phyloP scores from a whole-genome alignment of 1,284 basidiomycete genomes.

The Wallemia ichthyophaga region DNA sequence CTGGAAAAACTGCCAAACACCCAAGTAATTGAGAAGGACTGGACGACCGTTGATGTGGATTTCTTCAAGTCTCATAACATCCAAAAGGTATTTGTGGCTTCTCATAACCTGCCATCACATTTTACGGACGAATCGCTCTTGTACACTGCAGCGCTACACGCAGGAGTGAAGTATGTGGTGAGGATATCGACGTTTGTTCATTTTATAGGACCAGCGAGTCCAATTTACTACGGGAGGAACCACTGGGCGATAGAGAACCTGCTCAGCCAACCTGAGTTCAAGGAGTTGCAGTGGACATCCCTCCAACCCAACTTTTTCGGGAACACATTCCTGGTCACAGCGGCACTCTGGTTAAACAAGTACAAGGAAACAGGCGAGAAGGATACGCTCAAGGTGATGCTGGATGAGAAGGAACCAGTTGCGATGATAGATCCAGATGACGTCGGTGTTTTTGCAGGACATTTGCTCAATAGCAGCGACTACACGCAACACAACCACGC shows the following conservation, averaged over 20 bases:
- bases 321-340: background rate
- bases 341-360: conserved; percentile 2
- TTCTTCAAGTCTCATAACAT: conserved; percentile 6
- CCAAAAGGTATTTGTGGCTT: conserved; percentile 6
- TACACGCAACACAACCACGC: background rate
- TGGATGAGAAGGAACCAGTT: conserved; percentile 1
- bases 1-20: conserved; percentile 3
- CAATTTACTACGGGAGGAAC: conserved; percentile 5
- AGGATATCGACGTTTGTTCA: conserved; percentile 6
- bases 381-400: conserved; percentile 1
- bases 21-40: conserved; percentile 4
- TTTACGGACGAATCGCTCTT: conserved; percentile 8
- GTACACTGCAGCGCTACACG: conserved; percentile 4
- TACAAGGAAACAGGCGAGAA: conserved; percentile 2
- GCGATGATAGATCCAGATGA: conserved; percentile 6
- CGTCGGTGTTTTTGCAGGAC: conserved; percentile 4
- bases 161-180: conserved; percentile 7
- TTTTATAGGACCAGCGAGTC: conserved; percentile 4
- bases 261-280: conserved; percentile 6
- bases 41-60: conserved; percentile 5
- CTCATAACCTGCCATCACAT: conserved; percentile 5
- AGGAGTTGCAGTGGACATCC: conserved; percentile 5
- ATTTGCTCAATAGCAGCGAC: conserved; percentile 3
- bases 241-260: conserved; percentile 8
- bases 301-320: conserved; percentile 6